phyloP scores from a whole-genome alignment of 2,329 filamentous ascomycete genomes.

The Chrysoporthe puriensis region DNA sequence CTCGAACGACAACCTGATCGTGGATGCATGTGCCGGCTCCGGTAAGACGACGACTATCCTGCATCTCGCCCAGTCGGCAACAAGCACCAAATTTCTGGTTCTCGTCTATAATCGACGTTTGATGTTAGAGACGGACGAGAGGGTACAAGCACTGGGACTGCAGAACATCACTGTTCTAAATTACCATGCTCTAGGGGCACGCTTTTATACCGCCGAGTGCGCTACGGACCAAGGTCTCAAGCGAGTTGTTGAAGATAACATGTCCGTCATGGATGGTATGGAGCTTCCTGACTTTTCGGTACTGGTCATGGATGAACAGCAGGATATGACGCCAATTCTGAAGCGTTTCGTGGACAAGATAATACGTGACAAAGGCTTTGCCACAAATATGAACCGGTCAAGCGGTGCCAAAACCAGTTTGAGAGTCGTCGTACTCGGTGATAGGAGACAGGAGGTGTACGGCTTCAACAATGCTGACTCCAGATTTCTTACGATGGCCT shows the following conservation, averaged over 20 bases:
- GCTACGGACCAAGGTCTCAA: conserved; percentile 26
- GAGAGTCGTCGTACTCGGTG: conserved; percentile 24
- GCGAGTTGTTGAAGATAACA: conserved; percentile 25
- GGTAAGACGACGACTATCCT: conserved; percentile 27
- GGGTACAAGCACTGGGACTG: conserved; percentile 17
- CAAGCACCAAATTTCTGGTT: conserved; percentile 15
- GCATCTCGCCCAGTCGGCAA: conserved; percentile 21
- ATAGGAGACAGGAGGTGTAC: conserved; percentile 26
- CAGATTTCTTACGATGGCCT: conserved; percentile 25
- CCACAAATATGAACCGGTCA: not conserved
- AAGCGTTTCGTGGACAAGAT: conserved; percentile 28
- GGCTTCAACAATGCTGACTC: conserved; percentile 29
- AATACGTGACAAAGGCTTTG: conserved; percentile 22
- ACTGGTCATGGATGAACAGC: conserved; percentile 28
- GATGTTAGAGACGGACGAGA: conserved; percentile 25
- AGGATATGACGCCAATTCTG: conserved; percentile 26
- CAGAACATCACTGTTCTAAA: conserved; percentile 24
- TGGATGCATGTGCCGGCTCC: conserved; percentile 26
- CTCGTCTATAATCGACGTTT: conserved; percentile 27
- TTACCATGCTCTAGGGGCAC: conserved; percentile 22
- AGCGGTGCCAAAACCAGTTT: not conserved
- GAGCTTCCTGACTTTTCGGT: conserved; percentile 22
- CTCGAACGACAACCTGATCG: conserved; percentile 20
- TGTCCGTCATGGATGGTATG: conserved; percentile 14
- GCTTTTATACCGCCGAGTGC: conserved; percentile 25